Base-by-base conservation (phyloP, 2,329 filamentous ascomycete species). In the Byssochlamys sp. region DNA sequence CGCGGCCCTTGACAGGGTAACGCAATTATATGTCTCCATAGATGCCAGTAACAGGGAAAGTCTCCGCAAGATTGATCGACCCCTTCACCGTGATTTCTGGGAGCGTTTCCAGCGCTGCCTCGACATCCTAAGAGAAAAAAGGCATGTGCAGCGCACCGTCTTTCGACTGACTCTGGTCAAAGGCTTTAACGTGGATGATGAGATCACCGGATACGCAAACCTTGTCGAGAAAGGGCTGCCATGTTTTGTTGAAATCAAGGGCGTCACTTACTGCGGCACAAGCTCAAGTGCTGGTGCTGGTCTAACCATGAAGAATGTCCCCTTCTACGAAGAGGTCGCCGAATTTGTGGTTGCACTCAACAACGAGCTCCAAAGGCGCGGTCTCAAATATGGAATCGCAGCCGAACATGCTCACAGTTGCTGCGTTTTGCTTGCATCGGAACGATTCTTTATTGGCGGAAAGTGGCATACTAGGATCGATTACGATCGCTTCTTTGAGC, bases 331-430 rank as follows among this genome's bases (percentile, higher is more conserved):
- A 71, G 92, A 96, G 74, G 89, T 96, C 2, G 83, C 83, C 35
- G 84, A 86, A 2, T 97, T 96, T 68, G 91, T 95, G 9, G 80
- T 82, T 45, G 86, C 87, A 0, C 81, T 96, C 0, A 84, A 91
- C 61, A 75, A 76, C 33, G 86, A 88, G 60, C 78, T 97, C 11
- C 77, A 79, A 39, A 79, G 80, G 54, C 81, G 89, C 48, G 90
- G 89, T 0, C 78, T 97, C 5, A 80, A 79, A 1, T 97, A 97
- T 67, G 92, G 92, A 19, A 92, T 97, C 64, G 92, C 89, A 0
- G 94, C 92, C 1, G 94, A 97, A 75, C 92, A 97, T 69, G 90
- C 90, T 1, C 92, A 97, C 76, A 94, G 88, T 69, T 97, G 94
- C 77, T 97, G 92, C 70, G 86, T 95, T 25, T 77, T 97, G 55